A percentile compares a stretch with the other conserved stretches of the same genome.
Evolutionary conservation across 495 filamentous ascomycete genomes (phyloP).

Genomic region (Penicillium silybi): DNA sequence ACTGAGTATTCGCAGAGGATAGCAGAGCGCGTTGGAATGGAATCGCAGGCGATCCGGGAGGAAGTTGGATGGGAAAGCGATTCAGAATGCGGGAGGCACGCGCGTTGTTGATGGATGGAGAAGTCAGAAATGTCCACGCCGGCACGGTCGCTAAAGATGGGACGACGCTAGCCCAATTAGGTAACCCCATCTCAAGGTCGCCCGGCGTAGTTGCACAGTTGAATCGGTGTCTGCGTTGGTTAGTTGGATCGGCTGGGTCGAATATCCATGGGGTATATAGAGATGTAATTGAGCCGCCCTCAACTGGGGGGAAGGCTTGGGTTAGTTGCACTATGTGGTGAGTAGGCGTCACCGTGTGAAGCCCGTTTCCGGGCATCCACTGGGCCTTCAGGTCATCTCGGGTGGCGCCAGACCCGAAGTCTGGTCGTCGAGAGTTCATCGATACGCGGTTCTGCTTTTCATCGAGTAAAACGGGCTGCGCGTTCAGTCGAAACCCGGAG

Average conservation of each 20-base stretch:
- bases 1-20: conserved; percentile 30
- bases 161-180: conserved; percentile 38
- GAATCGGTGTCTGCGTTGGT: not conserved
- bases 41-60: conserved; percentile 18
- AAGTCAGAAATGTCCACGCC: conserved; percentile 45
- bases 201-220: not conserved
- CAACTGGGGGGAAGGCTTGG: too few species aligned
- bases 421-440: not conserved
- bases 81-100: conserved; percentile 32
- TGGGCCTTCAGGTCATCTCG: not conserved
- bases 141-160: conserved; percentile 43
- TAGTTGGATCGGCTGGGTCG: not conserved
- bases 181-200: conserved; percentile 19
- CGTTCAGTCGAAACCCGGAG: not conserved
- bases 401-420: not conserved
- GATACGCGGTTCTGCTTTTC: not conserved
- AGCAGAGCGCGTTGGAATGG: conserved; percentile 21
- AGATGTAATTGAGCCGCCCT: not conserved
- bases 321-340: not conserved
- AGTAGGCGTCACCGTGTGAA: not conserved
- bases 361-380: conserved; percentile 3
- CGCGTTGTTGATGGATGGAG: conserved; percentile 51
- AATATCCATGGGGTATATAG: not conserved
- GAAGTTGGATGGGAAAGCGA: conserved; percentile 36
- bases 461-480: not conserved